Evolutionary conservation across 2,329 filamentous ascomycete genomes (phyloP).

Genomic region (Penicillium occitanis): DNA sequence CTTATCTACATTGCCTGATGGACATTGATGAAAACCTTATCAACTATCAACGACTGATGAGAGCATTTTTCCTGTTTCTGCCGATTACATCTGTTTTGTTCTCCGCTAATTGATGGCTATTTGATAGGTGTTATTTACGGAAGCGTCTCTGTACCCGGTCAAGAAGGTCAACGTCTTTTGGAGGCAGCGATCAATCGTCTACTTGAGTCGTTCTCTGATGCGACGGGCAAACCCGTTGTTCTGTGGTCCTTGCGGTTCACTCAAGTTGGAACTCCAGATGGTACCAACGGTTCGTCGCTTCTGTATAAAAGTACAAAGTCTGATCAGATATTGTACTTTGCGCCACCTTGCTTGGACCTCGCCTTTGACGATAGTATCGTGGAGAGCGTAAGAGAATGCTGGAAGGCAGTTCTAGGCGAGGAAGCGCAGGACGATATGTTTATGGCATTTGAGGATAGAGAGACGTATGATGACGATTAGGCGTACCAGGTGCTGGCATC

Average conservation of each 20-base stretch:
- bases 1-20: slow-evolving; percentile 99
- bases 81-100: neutral
- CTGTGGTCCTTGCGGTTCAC: slow-evolving; percentile 58
- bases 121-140: slow-evolving; percentile 59
- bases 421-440: slow-evolving; percentile 59
- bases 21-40: slow-evolving; percentile 76
- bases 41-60: slow-evolving; percentile 71
- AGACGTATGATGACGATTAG: slow-evolving; percentile 20
- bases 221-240: slow-evolving; percentile 35
- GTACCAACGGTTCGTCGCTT: slow-evolving; percentile 18
- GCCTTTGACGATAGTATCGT: slow-evolving; percentile 72
- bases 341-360: slow-evolving; percentile 62
- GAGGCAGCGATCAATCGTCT: slow-evolving; percentile 42
- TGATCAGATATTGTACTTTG: slow-evolving; percentile 56
- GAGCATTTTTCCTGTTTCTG: slow-evolving; percentile 32
- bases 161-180: slow-evolving; percentile 43
- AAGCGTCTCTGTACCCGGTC: slow-evolving; percentile 42
- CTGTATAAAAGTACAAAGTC: slow-evolving; percentile 31
- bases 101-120: slow-evolving; percentile 36
- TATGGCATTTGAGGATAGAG: slow-evolving; percentile 75
- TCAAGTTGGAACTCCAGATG: slow-evolving; percentile 40
- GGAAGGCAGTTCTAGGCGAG: slow-evolving; percentile 62
- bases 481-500: neutral
- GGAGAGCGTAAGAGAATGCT: slow-evolving; percentile 66
- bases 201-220: slow-evolving; percentile 38